Evolutionary conservation across 2,329 filamentous ascomycete species (phyloP), one percentile per base, ranked within the genome.

Genomic region (Trichophyton mentagrophytes): DNA sequence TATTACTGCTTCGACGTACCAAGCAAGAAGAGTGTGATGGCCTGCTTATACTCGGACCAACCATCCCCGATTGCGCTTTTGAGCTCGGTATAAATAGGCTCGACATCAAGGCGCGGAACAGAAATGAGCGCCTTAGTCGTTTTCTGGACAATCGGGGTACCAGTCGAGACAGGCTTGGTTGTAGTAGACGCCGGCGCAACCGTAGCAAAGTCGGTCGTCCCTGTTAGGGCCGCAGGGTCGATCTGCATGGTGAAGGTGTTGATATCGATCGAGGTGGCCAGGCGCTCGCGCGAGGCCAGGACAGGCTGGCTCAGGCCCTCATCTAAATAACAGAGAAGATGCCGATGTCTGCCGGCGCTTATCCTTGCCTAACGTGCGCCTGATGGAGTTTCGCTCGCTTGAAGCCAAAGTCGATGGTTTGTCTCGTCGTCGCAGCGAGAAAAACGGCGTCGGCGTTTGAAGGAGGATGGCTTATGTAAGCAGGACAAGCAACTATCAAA

Each of bases 101-200:
- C 84, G 58, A 85, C 72, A 66, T 86, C 83, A 61, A 86, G 77
- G 64, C 84, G 80, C 65, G 82, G 82, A 25, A 82, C 78, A n/a
- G 77, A 77, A 58, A 77, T 77, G 61, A 77, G 70, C 30, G 76
- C 73, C 66, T 80, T 80, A 58, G 77, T 76, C 56, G 77, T 75
- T 62, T 80, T 80, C 64, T 78, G 69, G n/a, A 70, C 68, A 7
- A 64, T 59, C 1, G 69, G 65, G 20, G 47, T 57, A 20, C 51
- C 56, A 46, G 51, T 15, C 22, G 47, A 22, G 44, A 69, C 65
- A 38, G 66, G 64, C 61, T 75, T 75, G 33, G 69, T 67, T 58
- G 70, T 63, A 17, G 70, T 63, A 22, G 69, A 58, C 36, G 69
- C 64, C 51, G 70, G 65, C 49, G 33, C 49, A 56, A 69, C 67